Conservation (phyloP, 495 filamentous ascomycete genomes). For the Recurvomyces mirabilis region DNA sequence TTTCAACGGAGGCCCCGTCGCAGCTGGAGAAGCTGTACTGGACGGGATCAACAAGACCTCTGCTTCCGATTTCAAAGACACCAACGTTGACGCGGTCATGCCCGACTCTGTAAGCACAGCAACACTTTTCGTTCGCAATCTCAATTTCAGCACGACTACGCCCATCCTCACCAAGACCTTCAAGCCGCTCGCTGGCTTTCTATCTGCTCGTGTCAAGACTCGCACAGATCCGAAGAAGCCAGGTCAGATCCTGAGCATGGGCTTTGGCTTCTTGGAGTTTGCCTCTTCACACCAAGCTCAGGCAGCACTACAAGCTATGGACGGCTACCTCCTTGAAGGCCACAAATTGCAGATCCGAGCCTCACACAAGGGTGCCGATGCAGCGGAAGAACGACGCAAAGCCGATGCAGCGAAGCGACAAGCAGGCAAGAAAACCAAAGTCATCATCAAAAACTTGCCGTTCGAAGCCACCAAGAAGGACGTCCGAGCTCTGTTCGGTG, state of each 20-base stretch:
- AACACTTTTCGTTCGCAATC: slow-evolving; percentile 84
- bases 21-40: slow-evolving; percentile 19
- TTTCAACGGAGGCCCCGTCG: slow-evolving; percentile 38
- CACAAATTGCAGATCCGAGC: slow-evolving; percentile 73
- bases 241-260: slow-evolving; percentile 81
- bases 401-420: slow-evolving; percentile 70
- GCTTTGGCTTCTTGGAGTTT: slow-evolving; percentile 92
- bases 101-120: slow-evolving; percentile 47
- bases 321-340: slow-evolving; percentile 73
- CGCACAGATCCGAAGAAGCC: slow-evolving; percentile 41
- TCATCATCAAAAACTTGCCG: slow-evolving; percentile 96
- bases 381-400: slow-evolving; percentile 69
- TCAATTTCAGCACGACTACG: slow-evolving; percentile 83
- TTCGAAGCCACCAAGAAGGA: slow-evolving; percentile 94
- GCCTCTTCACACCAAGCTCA: slow-evolving; percentile 61
- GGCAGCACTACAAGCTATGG: slow-evolving; percentile 69
- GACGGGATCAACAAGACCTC: slow-evolving; percentile 24
- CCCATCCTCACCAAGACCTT: slow-evolving; percentile 62
- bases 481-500: slow-evolving; percentile 66
- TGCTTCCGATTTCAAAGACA: slow-evolving; percentile 38
- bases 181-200: slow-evolving; percentile 62
- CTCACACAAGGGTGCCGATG: slow-evolving; percentile 75
- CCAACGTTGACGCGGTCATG: slow-evolving; percentile 42
- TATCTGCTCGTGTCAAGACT: slow-evolving; percentile 24
- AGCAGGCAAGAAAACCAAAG: slow-evolving; percentile 65